phyloP scores from a whole-genome alignment of 2,329 filamentous ascomycete species.

The Leptosphaerulina australis region DNA sequence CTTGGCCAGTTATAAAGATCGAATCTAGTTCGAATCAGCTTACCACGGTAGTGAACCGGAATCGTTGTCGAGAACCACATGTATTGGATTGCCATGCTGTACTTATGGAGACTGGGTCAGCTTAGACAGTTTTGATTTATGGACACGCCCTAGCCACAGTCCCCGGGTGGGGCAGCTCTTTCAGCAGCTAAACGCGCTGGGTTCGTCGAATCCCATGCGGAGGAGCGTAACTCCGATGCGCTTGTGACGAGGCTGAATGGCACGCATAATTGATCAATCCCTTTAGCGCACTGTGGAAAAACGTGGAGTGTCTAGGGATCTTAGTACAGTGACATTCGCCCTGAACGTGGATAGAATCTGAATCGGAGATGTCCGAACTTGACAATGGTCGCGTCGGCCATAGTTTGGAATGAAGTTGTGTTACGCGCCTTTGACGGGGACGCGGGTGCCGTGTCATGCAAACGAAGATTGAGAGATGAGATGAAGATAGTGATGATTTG shows the following conservation, averaged over 20 bases:
- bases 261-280: background rate
- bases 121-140: background rate
- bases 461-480: background rate
- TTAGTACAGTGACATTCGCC: background rate
- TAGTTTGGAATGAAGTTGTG: background rate
- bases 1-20: background rate
- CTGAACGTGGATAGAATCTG: background rate
- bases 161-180: background rate
- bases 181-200: background rate
- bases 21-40: background rate
- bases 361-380: background rate
- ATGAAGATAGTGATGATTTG: background rate
- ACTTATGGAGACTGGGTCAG: background rate
- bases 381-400: background rate
- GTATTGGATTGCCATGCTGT: background rate
- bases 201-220: background rate
- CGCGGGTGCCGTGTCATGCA: background rate
- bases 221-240: background rate
- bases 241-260: slow-evolving; percentile 8
- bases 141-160: background rate
- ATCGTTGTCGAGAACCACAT: background rate
- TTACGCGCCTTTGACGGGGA: too few relatives aligned
- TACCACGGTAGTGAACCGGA: background rate
- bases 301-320: slow-evolving; percentile 3
- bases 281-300: slow-evolving; percentile 9